Evolutionary conservation across 106 monocot genomes (phyloP).

Genomic region (Posidonia australis): DNA sequence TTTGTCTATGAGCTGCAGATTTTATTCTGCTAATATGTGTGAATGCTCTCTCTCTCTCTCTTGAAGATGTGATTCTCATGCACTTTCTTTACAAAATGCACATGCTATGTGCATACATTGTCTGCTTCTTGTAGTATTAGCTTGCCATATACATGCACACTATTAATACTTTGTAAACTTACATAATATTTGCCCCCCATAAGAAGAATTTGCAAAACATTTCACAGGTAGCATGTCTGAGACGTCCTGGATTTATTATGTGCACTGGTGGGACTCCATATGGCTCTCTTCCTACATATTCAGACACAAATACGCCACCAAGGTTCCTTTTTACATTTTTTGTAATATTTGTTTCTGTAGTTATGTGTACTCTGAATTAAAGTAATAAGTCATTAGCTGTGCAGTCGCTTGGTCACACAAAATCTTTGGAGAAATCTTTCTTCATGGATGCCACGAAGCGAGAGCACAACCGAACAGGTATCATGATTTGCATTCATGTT

Average conservation of each 20-base stretch:
- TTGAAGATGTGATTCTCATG: neutral
- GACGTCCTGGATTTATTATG: conserved; percentile 85
- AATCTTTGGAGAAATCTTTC: conserved; percentile 72
- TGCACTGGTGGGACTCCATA: conserved; percentile 82
- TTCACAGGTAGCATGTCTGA: conserved; percentile 70
- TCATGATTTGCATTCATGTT: neutral
- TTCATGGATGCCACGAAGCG: conserved; percentile 83
- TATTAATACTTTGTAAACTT: neutral
- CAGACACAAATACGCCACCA: conserved; percentile 34
- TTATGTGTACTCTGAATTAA: conserved; percentile 5
- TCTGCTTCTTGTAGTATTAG: no score
- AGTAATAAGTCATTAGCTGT: conserved; percentile 9
- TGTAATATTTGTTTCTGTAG: neutral
- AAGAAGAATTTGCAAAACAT: neutral
- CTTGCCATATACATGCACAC: neutral
- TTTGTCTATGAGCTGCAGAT: neutral
- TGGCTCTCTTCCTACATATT: conserved; percentile 75
- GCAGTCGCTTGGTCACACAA: conserved; percentile 37
- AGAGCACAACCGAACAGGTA: conserved; percentile 44
- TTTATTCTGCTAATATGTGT: neutral
- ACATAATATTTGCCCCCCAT: no score
- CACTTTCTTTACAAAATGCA: neutral
- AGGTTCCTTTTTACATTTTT: conserved; percentile 29
- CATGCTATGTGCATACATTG: neutral
- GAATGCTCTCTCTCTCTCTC: neutral